Evolutionary conservation across 352 stramenopile species (phyloP), one percentile per base, ranked within the genome.

Genomic region (Globisporangium heterothallicum): DNA sequence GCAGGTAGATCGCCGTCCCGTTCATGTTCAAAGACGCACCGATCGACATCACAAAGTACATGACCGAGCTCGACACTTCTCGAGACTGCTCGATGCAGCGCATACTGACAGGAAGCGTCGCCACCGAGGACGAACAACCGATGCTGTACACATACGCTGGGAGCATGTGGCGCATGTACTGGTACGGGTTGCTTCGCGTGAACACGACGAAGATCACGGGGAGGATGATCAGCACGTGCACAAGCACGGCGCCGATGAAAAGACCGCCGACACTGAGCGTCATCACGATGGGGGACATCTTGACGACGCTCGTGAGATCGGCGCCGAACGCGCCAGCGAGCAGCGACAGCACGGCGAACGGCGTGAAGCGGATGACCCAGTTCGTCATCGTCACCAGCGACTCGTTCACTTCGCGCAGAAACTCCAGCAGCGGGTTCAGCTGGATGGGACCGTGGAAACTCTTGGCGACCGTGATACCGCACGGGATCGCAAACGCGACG

Each of bases 371-470:
- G 35, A 91, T 71, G 34, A 91, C 68, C 70, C 68, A 86, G 45
- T 84, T 70, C 22, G 72, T 66, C 75, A 91, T 93, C 45, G 74
- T 74, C 38, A 89, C 66, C 29, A 93, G 74, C 46, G 78, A 82
- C 58, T 86, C 74, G 55, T 93, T 89, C 21, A 91, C 61, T 27
- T 93, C 76, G 13, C 79, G 65, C 14, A 91, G 72, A 59, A 93
- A 87, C 48, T 91, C 75, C 18, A 93, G 63, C 21, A 93, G 49
- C 43, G 79, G 77, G 72, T 91, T 88, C 48, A 89, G 68, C 22
- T 81, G 68, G 16, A 84, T 63, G 8, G 74, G 78, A 0, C 77
- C 79, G 56, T 86, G 70, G 61, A 89, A 88, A 54, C 78, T 88
- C 51, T 69, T 73, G 22, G 77, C 72, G 46, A 91, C 58, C 19